Evolutionary conservation across 1,284 basidiomycete species (phyloP).

Genomic region (Ustilago curta): DNA sequence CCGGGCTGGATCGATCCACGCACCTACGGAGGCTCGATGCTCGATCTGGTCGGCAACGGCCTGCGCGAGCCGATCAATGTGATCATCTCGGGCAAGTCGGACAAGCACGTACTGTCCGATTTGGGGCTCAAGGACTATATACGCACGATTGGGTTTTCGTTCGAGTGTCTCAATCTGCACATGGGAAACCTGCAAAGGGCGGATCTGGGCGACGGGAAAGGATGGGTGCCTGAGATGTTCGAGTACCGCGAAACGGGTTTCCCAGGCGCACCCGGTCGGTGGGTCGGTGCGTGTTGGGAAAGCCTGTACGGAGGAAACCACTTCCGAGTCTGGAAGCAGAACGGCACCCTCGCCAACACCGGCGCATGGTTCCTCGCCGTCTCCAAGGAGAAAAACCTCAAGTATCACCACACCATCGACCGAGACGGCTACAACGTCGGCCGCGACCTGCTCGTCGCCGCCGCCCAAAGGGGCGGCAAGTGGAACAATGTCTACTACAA

Average conservation of each 20-base stretch:
- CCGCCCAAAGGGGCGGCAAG: conserved; percentile 59
- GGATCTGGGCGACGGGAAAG: conserved; percentile 86
- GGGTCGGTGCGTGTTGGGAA: conserved; percentile 68
- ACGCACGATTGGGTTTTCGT: conserved; percentile 76
- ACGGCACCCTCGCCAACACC: conserved; percentile 67
- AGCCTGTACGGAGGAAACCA: conserved; percentile 68
- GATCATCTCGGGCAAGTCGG: conserved; percentile 85
- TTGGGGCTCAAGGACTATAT: conserved; percentile 83
- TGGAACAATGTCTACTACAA: conserved; percentile 66
- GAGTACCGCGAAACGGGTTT: conserved; percentile 67
- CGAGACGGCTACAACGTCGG: conserved; percentile 69
- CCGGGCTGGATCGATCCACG: conserved; percentile 59
- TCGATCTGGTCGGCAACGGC: conserved; percentile 75
- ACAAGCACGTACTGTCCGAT: conserved; percentile 78
- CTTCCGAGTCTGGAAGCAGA: conserved; percentile 70
- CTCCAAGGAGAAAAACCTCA: conserved; percentile 66
- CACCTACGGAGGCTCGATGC: conserved; percentile 57
- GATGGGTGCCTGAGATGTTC: conserved; percentile 70
- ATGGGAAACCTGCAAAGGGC: conserved; percentile 78
- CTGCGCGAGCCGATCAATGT: conserved; percentile 90
- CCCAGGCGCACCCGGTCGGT: conserved; percentile 64
- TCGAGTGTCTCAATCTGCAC: conserved; percentile 87
- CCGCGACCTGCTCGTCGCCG: conserved; percentile 63
- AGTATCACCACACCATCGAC: conserved; percentile 66
- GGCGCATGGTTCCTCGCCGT: conserved; percentile 70